phyloP scores from a whole-genome alignment of 805 yeast species.

The Wickerhamiella spandovensis region DNA sequence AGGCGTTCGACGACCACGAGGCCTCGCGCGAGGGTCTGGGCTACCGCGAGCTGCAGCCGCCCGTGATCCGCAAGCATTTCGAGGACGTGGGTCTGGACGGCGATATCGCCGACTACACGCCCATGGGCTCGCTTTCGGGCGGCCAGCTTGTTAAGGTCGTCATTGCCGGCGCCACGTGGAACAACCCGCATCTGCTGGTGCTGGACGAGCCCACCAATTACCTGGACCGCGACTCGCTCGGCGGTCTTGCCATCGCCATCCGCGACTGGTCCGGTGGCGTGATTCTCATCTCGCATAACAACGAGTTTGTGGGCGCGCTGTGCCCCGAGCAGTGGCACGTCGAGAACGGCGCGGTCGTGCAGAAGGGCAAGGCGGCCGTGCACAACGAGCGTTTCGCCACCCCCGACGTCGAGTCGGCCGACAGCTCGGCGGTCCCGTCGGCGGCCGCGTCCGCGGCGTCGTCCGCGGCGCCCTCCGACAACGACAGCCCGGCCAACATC shows the following conservation, averaged over 20 bases:
- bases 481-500: slow-evolving; percentile 91
- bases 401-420: slow-evolving; percentile 17
- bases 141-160: slow-evolving; percentile 97
- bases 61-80: slow-evolving; percentile 88
- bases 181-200: slow-evolving; percentile 91
- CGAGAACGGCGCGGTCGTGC: slow-evolving; percentile 79
- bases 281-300: slow-evolving; percentile 95
- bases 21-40: slow-evolving; percentile 99
- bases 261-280: slow-evolving; percentile 98
- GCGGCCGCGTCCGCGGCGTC: slow-evolving; percentile 32
- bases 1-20: slow-evolving; percentile 96
- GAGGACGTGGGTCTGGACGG: slow-evolving; percentile 97
- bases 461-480: slow-evolving; percentile 30
- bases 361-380: slow-evolving; percentile 64
- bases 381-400: slow-evolving; percentile 60
- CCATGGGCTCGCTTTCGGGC: slow-evolving; percentile 91
- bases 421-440: slow-evolving; percentile 34
- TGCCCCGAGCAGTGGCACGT: slow-evolving; percentile 99
- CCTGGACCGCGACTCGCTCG: slow-evolving; percentile 96
- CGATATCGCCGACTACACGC: slow-evolving; percentile 96
- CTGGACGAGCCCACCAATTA: slow-evolving; percentile 99
- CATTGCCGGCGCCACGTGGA: slow-evolving; percentile 99
- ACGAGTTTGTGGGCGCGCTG: slow-evolving; percentile 90
- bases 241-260: slow-evolving; percentile 94
- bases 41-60: slow-evolving; percentile 85